Conservation (phyloP, 352 stramenopile species). For the Phytophthora pinifolia region DNA sequence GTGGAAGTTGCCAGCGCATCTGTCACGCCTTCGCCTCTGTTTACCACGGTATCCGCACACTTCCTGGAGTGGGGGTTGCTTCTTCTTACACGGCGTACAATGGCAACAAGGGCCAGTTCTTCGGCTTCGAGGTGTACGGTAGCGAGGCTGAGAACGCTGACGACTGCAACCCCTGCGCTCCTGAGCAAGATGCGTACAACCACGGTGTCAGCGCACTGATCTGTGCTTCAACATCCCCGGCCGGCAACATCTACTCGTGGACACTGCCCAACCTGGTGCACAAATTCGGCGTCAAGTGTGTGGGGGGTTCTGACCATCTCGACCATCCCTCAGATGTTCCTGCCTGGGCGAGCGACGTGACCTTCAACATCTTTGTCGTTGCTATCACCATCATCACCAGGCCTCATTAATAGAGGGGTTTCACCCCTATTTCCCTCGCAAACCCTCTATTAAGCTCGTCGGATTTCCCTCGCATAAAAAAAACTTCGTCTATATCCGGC, state of each 20-base stretch:
- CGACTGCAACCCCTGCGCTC: slow-evolving; percentile 35
- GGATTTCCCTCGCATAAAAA: too few relatives aligned
- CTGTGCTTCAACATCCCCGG: slow-evolving; percentile 47
- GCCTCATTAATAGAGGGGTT: too few relatives aligned
- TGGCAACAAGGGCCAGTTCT: slow-evolving; percentile 63
- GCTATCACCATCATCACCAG: slow-evolving; percentile 46
- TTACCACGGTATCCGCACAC: slow-evolving; percentile 35
- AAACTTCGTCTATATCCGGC: too few relatives aligned
- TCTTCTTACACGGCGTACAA: too few relatives aligned
- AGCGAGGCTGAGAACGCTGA: slow-evolving; percentile 39
- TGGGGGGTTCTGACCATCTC: slow-evolving; percentile 36
- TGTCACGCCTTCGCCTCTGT: slow-evolving; percentile 40
- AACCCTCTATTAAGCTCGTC: too few relatives aligned
- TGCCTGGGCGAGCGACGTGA: slow-evolving; percentile 46
- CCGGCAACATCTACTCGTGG: slow-evolving; percentile 50
- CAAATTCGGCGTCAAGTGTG: slow-evolving; percentile 48
- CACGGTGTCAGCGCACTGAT: slow-evolving; percentile 47
- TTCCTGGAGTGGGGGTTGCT: too few relatives aligned
- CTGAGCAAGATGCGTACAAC: slow-evolving; percentile 43
- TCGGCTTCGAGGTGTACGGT: slow-evolving; percentile 50
- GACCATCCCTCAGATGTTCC: slow-evolving; percentile 45
- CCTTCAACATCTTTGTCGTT: slow-evolving; percentile 42
- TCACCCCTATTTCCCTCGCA: too few relatives aligned
- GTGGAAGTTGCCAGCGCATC: slow-evolving; percentile 30
- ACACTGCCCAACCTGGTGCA: slow-evolving; percentile 42